Evolutionary conservation across 2,329 filamentous ascomycete species (phyloP).

Genomic region (Calonectria multiphialidica): DNA sequence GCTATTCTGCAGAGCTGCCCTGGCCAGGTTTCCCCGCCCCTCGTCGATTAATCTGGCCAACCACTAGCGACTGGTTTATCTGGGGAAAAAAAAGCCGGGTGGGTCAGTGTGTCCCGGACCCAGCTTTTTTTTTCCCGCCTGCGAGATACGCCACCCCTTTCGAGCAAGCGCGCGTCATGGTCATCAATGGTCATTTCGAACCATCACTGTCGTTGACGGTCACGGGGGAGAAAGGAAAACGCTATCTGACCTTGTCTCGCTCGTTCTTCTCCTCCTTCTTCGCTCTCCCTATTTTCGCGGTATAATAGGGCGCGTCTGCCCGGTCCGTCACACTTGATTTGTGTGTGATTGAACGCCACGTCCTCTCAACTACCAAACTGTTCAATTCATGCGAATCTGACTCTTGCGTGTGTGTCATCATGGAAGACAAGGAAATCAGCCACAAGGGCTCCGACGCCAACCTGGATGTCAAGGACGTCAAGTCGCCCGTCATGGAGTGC

Average conservation of each 20-base stretch:
- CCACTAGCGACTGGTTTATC: background rate
- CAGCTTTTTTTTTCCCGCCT: background rate
- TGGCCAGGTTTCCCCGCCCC: conserved; percentile 13
- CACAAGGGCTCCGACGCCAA: background rate
- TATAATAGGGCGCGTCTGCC: background rate
- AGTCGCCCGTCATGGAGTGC: conserved; percentile 6
- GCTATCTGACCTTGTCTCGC: background rate
- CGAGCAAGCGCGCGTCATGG: conserved; percentile 3
- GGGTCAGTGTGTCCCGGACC: background rate
- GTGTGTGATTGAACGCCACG: background rate
- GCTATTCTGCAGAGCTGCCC: background rate
- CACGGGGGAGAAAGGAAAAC: background rate
- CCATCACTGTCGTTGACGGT: background rate
- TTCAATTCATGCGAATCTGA: background rate
- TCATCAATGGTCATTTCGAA: background rate
- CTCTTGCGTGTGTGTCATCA: background rate
- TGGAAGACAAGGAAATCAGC: conserved; percentile 12
- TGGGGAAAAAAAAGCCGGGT: conserved; percentile 6
- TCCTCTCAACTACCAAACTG: background rate
- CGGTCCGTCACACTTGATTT: background rate
- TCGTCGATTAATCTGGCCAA: conserved; percentile 30
- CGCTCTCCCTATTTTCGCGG: background rate
- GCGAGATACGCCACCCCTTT: conserved; percentile 1
- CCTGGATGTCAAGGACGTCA: conserved; percentile 3
- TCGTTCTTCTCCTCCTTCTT: background rate